Evolutionary conservation across 306 rosid species (phyloP), one percentile per base, ranked within the genome.

Genomic region (Cucumis melo): DNA sequence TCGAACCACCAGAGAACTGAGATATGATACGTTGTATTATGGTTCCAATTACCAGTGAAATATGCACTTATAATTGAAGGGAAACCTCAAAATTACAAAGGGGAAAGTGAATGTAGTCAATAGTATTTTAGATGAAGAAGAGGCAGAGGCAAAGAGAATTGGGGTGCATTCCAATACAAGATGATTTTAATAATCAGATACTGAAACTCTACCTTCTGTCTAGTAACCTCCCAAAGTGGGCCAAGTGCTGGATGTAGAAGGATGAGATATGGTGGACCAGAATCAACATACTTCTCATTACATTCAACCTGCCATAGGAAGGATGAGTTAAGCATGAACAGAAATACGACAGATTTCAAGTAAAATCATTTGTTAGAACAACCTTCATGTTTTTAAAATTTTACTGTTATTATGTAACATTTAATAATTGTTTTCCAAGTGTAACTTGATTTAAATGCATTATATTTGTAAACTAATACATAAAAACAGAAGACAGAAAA

Each of bases 191-290:
- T 70, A 70, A 70, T 23, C 21, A 78, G 24, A 64, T 55, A 76
- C 54, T 57, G 71, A 76, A 81, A 61, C 75, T 51, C 38, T 84
- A 92, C 97, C 73, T 94, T 94, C 78, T 94, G 97, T 88, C 90
- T 89, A 60, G 91, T 83, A 80, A 94, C 87, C 85, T 92, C 96
- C 99, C 99, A 94, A 77, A 94, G 96, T 44, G 99, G 97, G 75
- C 99, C 99, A 73, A 94, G 97, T 83, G 96, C 88, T 79, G 99
- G 99, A 81, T 91, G 97, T 82, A 92, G 84, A 80, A 92, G 91
- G 71, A 94, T 86, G 80, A 94, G 93, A 90, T 90, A 92, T 58
- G 99, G 97, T 23, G 99, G 99, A 75, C 88, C 99, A 10, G 91
- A 89, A 89, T 82, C 83, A 61, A 83, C 59, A 81, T 92, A 94